Percentiles rank a stretch among this genome's conserved stretches.
Conservation (phyloP, 2,329 filamentous ascomycete genomes). For the Cladosporium cucumerinum region DNA sequence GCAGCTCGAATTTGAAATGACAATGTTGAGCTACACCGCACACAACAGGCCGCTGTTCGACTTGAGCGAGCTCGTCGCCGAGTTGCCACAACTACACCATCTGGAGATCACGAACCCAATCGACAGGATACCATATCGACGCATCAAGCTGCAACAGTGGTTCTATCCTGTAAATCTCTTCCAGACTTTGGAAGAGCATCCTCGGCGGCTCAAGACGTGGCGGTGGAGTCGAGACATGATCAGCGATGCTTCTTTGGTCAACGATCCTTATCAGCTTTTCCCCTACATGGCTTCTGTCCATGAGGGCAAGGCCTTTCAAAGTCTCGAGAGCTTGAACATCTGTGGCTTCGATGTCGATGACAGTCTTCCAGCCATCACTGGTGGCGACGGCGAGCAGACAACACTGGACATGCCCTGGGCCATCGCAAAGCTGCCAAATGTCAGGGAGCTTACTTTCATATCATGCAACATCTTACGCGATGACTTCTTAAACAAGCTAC, state of each 20-base stretch:
- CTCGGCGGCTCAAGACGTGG: conserved; percentile 49
- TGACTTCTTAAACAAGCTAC: conserved; percentile 65
- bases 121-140: conserved; percentile 65
- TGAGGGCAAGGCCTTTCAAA: conserved; percentile 47
- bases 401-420: conserved; percentile 49
- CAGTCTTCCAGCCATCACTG: conserved; percentile 22
- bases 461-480: conserved; percentile 70
- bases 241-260: conserved; percentile 24
- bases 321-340: conserved; percentile 56
- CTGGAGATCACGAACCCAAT: conserved; percentile 69
- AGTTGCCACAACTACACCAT: conserved; percentile 64
- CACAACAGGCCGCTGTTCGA: conserved; percentile 54
- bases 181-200: conserved; percentile 53
- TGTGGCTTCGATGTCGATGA: conserved; percentile 40
- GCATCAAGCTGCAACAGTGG: conserved; percentile 58
- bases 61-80: conserved; percentile 56
- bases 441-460: conserved; percentile 69
- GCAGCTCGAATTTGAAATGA: conserved; percentile 66
- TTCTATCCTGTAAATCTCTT: conserved; percentile 66
- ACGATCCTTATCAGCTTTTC: conserved; percentile 31
- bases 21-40: conserved; percentile 53
- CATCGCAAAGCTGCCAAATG: conserved; percentile 56
- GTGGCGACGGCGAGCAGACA: conserved; percentile 39
- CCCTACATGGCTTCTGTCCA: conserved; percentile 35
- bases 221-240: conserved; percentile 49